Evolutionary conservation across 2,329 filamentous ascomycete genomes (phyloP).

Genomic region (Metarhizium guizhouense): DNA sequence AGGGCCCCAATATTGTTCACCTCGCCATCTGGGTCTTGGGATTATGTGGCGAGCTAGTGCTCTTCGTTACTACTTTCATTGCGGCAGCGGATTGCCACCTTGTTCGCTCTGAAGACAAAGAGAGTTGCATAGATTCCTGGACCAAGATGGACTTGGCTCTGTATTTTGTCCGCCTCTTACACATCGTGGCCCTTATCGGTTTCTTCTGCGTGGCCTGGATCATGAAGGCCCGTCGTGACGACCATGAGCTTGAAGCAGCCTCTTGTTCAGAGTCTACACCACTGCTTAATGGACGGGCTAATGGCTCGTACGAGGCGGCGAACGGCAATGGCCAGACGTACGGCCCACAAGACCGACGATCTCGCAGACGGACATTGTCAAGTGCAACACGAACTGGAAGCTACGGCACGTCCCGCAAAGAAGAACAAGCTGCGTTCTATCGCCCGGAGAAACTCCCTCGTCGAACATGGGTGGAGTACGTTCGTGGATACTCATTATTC

Average conservation of each 20-base stretch:
- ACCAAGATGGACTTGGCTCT: conserved; percentile 52
- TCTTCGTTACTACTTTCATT: conserved; percentile 60
- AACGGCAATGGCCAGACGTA: conserved; percentile 19
- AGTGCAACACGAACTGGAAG: conserved; percentile 27
- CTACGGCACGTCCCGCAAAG: conserved; percentile 28
- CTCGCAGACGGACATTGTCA: conserved; percentile 26
- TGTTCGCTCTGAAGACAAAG: conserved; percentile 29
- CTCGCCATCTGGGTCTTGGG: conserved; percentile 70
- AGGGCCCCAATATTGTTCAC: conserved; percentile 73
- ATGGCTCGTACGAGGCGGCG: conserved; percentile 25
- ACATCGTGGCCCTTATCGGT: conserved; percentile 53
- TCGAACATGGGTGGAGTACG: conserved; percentile 93
- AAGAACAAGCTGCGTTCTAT: conserved; percentile 73
- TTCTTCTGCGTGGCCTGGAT: conserved; percentile 32
- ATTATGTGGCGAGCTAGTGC: conserved; percentile 61
- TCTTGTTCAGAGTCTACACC: conserved; percentile 51
- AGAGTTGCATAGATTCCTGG: conserved; percentile 29
- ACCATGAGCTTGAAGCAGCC: conserved; percentile 28
- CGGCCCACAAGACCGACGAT: conserved; percentile 15
- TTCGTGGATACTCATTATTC: conserved; percentile 85
- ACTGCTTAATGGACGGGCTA: conserved; percentile 40
- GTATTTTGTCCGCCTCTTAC: conserved; percentile 57
- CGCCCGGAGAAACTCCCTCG: conserved; percentile 78
- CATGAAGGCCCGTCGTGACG: conserved; percentile 30
- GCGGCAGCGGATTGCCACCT: conserved; percentile 61